Evolutionary conservation across 345 rosid genomes (phyloP).

Genomic region (Gossypium thurberi): DNA sequence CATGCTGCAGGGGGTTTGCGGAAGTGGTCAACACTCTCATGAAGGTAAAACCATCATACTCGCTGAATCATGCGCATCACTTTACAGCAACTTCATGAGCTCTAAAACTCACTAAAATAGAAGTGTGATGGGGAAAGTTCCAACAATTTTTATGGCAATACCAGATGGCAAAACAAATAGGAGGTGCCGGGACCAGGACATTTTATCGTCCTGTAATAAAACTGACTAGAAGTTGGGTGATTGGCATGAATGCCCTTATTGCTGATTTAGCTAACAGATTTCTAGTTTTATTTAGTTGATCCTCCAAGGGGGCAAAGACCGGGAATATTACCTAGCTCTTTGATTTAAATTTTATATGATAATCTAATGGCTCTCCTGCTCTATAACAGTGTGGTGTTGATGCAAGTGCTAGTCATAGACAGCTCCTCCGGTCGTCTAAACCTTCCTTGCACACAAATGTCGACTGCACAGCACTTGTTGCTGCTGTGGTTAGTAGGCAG

Average conservation of each 20-base stretch:
- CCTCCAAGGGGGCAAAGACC: neutral
- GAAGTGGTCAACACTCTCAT: conserved; percentile 65
- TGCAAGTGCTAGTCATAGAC: conserved; percentile 51
- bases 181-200: neutral
- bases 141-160: neutral
- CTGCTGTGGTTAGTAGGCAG: conserved; percentile 84
- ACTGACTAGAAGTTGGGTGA: neutral
- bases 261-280: conserved; percentile 3
- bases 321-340: neutral
- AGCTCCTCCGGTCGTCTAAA: conserved; percentile 70
- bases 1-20: conserved; percentile 78
- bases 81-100: neutral
- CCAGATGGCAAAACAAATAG: neutral
- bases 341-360: neutral
- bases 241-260: neutral
- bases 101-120: neutral
- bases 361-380: conserved; percentile 8
- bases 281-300: neutral
- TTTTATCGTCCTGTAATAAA: neutral
- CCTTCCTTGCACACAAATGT: conserved; percentile 87
- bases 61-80: neutral
- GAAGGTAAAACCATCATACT: conserved; percentile 40
- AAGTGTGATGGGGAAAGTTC: neutral
- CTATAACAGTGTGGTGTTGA: conserved; percentile 75
- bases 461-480: conserved; percentile 82